These are phyloP conservation scores for Fusarium subtropicale DNA, from an alignment of 2,329 filamentous ascomycete genomes.

Conservation along the genomic window DNA sequence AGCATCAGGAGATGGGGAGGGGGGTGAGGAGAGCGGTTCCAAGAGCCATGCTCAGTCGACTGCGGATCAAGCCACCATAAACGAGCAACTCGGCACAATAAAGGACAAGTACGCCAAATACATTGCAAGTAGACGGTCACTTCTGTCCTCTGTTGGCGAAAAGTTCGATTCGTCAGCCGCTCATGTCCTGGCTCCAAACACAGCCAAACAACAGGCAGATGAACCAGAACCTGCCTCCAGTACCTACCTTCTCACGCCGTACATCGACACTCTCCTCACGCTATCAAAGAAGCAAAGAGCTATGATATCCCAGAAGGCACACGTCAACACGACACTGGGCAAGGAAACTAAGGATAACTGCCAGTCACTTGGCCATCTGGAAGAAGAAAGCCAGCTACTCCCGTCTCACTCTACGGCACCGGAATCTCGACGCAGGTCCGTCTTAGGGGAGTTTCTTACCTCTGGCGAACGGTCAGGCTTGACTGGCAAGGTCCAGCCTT, in stretches of 20 bases:
- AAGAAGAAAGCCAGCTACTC: conserved; percentile 72
- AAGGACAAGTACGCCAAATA: conserved; percentile 67
- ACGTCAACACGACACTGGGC: conserved; percentile 63
- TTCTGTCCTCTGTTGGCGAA: conserved; percentile 58
- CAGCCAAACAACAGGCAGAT: conserved; percentile 14
- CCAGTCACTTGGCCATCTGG: conserved; percentile 64
- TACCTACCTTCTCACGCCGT: conserved; percentile 65
- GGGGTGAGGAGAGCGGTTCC: conserved; percentile 44
- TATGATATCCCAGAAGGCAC: conserved; percentile 68
- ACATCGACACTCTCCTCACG: conserved; percentile 64
- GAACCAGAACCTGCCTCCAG: conserved; percentile 40
- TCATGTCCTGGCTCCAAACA: conserved; percentile 34
- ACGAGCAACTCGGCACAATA: conserved; percentile 59
- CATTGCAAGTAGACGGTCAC: conserved; percentile 59
- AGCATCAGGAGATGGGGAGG: conserved; percentile 56
- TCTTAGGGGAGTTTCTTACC: conserved; percentile 59
- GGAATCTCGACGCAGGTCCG: conserved; percentile 52
- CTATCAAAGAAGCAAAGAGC: conserved; percentile 68
- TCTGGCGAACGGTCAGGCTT: conserved; percentile 55
- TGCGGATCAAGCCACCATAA: conserved; percentile 49
- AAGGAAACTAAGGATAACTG: conserved; percentile 64
- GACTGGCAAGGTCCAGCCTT: conserved; percentile 62
- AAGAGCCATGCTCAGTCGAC: conserved; percentile 39
- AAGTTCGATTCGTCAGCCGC: conserved; percentile 47
- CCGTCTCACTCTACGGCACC: conserved; percentile 61